Percentiles rank a stretch among this genome's conserved stretches.
Conservation (phyloP, 2,329 filamentous ascomycete species). For the Phaeoacremonium minimum region DNA sequence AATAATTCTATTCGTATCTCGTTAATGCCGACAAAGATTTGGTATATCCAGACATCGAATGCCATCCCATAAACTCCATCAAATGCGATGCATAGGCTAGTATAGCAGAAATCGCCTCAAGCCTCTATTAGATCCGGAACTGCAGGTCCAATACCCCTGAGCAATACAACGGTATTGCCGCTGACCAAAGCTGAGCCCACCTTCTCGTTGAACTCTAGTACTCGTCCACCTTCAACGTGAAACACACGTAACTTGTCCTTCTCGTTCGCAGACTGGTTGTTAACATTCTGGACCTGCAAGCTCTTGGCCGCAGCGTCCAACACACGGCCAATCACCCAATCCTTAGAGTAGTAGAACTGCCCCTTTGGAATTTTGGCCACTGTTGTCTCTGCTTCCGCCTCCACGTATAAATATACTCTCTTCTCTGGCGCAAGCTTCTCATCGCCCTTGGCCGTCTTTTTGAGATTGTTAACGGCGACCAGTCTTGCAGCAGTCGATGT, state of each 20-base stretch:
- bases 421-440: constrained; percentile 75
- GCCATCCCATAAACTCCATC: no score
- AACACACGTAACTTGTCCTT: constrained; percentile 81
- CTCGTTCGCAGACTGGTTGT: constrained; percentile 73
- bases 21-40: no score
- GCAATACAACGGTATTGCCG: constrained; percentile 85
- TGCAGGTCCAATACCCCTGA: constrained; percentile 80
- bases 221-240: constrained; percentile 82
- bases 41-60: no score
- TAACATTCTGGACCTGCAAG: constrained; percentile 77
- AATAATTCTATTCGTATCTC: constrained; percentile 5
- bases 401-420: constrained; percentile 84
- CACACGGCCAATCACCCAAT: constrained; percentile 86
- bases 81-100: no score
- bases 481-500: constrained; percentile 60
- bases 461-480: constrained; percentile 71
- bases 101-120: constrained; percentile 18
- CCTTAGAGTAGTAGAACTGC: constrained; percentile 73
- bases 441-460: constrained; percentile 87
- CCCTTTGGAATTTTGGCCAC: constrained; percentile 78
- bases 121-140: constrained; percentile 62
- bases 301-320: constrained; percentile 74
- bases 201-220: constrained; percentile 87
- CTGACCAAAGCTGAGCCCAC: constrained; percentile 68
- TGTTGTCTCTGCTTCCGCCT: constrained; percentile 83